Conservation (phyloP, 2,329 filamentous ascomycete species). For the Colletotrichum orchidophilum region DNA sequence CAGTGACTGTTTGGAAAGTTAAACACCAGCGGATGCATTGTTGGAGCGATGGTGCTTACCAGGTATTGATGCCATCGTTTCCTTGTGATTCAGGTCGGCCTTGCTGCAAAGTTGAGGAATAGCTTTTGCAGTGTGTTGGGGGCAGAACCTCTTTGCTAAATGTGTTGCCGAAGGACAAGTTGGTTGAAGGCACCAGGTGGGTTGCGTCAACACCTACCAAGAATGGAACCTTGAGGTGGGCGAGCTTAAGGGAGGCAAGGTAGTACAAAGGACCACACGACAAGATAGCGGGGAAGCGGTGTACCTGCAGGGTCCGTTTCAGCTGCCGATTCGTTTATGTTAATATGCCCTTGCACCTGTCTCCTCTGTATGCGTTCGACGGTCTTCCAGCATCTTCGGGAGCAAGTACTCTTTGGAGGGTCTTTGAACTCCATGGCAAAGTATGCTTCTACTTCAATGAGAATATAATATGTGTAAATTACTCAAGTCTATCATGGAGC, state of each 20-base stretch:
- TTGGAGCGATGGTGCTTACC: constrained; percentile 49
- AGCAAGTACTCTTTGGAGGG: neutral
- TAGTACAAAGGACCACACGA: constrained; percentile 24
- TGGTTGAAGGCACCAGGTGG: constrained; percentile 33
- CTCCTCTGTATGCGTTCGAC: constrained; percentile 13
- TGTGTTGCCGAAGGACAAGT: constrained; percentile 22
- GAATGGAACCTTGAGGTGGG: constrained; percentile 2
- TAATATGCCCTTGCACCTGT: constrained; percentile 10
- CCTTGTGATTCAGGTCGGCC: constrained; percentile 6
- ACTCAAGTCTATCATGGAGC: neutral
- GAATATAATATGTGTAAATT: neutral
- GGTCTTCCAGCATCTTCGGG: constrained; percentile 11
- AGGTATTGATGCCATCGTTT: constrained; percentile 63
- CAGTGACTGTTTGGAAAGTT: constrained; percentile 69
- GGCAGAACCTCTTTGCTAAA: constrained; percentile 7
- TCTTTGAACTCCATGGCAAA: neutral
- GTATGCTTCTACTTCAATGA: neutral
- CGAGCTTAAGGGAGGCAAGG: neutral
- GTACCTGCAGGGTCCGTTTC: constrained; percentile 34
- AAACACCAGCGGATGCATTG: constrained; percentile 34
- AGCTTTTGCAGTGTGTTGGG: neutral
- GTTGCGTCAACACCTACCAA: constrained; percentile 30
- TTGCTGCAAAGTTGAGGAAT: constrained; percentile 27
- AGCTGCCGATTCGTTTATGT: constrained; percentile 29
- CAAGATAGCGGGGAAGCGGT: constrained; percentile 33